A percentile compares a stretch with the other conserved stretches of the same genome.
These are phyloP conservation scores for Smithsoniella earleae DNA, from an alignment of 163 green algal genomes.

Conservation along the genomic window DNA sequence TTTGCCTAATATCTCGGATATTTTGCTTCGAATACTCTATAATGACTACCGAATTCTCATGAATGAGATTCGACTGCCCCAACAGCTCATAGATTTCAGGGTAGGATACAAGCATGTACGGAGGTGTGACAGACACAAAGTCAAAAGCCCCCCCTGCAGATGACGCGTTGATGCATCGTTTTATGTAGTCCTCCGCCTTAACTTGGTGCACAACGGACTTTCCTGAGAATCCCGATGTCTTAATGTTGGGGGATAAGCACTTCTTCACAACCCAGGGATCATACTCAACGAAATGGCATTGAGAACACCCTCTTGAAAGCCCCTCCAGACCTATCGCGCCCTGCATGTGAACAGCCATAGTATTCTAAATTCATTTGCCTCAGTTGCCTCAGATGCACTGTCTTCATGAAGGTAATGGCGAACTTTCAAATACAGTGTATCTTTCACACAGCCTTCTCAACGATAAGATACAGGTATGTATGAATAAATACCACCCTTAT, in stretches of 20 bases:
- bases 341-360: neutral
- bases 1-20: constrained; percentile 43
- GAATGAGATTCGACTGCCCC: constrained; percentile 49
- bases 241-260: constrained; percentile 54
- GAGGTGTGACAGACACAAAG: constrained; percentile 79
- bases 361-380: neutral
- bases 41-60: constrained; percentile 58
- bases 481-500: too few species aligned
- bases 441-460: too few species aligned
- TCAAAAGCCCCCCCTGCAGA: constrained; percentile 68
- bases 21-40: constrained; percentile 78
- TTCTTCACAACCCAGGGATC: constrained; percentile 61
- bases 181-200: constrained; percentile 70
- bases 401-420: neutral
- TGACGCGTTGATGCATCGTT: constrained; percentile 35
- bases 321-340: constrained; percentile 75
- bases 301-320: constrained; percentile 52
- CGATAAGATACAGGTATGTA: too few species aligned
- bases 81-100: constrained; percentile 74
- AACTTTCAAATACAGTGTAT: too few species aligned
- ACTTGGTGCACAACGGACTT: constrained; percentile 47
- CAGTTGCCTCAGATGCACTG: neutral
- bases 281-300: constrained; percentile 67
- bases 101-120: constrained; percentile 80
- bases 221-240: constrained; percentile 32